Percentiles rank a stretch among this genome's conserved stretches.
Evolutionary conservation across 352 stramenopile genomes (phyloP).

Genomic region (Blastocystis sp.): DNA sequence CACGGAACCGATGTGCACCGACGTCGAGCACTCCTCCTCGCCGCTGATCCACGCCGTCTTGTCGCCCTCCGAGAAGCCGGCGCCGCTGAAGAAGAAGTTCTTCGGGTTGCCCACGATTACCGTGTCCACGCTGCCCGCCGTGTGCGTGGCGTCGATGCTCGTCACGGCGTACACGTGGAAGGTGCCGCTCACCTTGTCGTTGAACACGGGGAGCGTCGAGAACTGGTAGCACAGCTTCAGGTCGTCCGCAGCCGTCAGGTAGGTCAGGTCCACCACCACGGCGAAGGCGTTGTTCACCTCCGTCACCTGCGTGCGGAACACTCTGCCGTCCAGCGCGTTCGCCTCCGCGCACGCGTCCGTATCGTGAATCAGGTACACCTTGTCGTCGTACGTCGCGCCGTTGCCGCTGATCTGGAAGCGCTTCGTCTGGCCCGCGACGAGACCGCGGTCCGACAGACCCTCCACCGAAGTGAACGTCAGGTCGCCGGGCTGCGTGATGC

Average conservation of each 20-base stretch:
- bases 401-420: conserved; percentile 55
- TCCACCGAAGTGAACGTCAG: conserved; percentile 53
- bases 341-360: background rate
- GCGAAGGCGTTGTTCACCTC: conserved; percentile 47
- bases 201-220: conserved; percentile 37
- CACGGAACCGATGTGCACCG: background rate
- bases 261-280: conserved; percentile 34
- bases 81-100: conserved; percentile 41
- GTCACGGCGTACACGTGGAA: conserved; percentile 65
- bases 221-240: conserved; percentile 68
- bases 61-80: conserved; percentile 35
- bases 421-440: conserved; percentile 36
- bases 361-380: conserved; percentile 37
- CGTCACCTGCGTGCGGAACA: conserved; percentile 53
- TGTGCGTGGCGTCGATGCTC: conserved; percentile 19
- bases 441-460: conserved; percentile 30
- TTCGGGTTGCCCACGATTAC: conserved; percentile 32
- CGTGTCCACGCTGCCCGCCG: background rate
- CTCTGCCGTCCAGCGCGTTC: conserved; percentile 52
- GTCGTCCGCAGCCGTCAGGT: conserved; percentile 15
- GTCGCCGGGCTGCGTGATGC: conserved; percentile 46
- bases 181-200: conserved; percentile 42
- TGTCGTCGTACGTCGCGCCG: conserved; percentile 59
- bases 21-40: conserved; percentile 2
- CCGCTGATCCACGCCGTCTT: background rate